Conservation (phyloP, 148 eudicot genomes). For the Fagopyrum homotropicum region DNA sequence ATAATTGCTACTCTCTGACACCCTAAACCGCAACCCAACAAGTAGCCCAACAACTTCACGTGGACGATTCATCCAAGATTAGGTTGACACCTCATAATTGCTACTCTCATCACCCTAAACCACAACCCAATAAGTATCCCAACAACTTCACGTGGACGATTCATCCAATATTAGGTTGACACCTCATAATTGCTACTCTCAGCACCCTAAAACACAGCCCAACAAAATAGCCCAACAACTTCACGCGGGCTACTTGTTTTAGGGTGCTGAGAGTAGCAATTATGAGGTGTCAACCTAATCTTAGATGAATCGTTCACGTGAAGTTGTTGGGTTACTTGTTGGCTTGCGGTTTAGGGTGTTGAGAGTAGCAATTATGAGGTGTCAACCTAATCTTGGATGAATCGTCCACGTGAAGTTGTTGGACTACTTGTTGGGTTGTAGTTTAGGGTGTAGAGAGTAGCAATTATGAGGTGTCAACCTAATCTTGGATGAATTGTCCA, state of each 20-base stretch:
- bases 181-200: too few relatives aligned
- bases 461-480: constrained; percentile 89
- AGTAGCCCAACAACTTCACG: constrained; percentile 60
- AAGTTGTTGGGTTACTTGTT: constrained; percentile 36
- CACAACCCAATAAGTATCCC: constrained; percentile 57
- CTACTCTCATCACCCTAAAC: constrained; percentile 91
- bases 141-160: too few relatives aligned
- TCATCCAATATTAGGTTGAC: too few relatives aligned
- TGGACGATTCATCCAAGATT: constrained; percentile 87
- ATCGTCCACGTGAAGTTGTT: constrained; percentile 67
- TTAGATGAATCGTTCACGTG: too few relatives aligned
- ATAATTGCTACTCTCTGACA: constrained; percentile 88
- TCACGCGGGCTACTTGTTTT: too few relatives aligned
- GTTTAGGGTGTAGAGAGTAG: constrained; percentile 90
- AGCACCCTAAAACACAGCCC: too few relatives aligned
- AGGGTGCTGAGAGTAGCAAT: too few relatives aligned
- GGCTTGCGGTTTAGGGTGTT: constrained; percentile 80
- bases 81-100: constrained; percentile 89
- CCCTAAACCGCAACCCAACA: constrained; percentile 72
- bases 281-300: too few relatives aligned
- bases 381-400: constrained; percentile 89
- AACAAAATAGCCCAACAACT: too few relatives aligned
- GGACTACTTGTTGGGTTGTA: constrained; percentile 63
- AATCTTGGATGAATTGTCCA: constrained; percentile 22
- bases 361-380: constrained; percentile 84